A percentile compares a stretch with the other conserved stretches of the same genome.
These are phyloP conservation scores for Metschnikowia drakensbergensis DNA, from an alignment of 805 yeast species.

Conservation along the genomic window DNA sequence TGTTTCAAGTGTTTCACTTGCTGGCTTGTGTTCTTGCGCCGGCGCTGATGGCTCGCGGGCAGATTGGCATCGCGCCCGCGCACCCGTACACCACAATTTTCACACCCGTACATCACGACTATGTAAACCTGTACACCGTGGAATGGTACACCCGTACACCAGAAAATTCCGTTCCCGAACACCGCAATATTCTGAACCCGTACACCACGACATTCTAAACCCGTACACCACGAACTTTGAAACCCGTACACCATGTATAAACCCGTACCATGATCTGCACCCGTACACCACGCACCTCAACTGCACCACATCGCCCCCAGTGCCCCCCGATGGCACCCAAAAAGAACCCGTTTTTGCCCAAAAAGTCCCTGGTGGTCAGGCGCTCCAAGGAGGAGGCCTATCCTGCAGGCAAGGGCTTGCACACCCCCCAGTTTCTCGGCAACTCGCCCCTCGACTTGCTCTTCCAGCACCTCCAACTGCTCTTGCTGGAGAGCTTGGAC, in stretches of 20 bases:
- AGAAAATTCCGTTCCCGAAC: too few species aligned
- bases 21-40: too few species aligned
- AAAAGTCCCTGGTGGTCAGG: slow-evolving; percentile 27
- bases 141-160: too few species aligned
- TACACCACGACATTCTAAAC: too few species aligned
- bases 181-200: too few species aligned
- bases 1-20: background rate
- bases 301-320: background rate
- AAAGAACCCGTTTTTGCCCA: slow-evolving; percentile 31
- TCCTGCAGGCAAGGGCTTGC: slow-evolving; percentile 31
- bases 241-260: background rate
- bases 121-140: too few species aligned
- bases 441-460: slow-evolving; percentile 33
- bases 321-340: background rate
- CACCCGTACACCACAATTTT: background rate
- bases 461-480: slow-evolving; percentile 28
- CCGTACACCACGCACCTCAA: background rate
- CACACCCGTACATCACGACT: too few species aligned
- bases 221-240: too few species aligned
- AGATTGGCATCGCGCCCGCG: background rate
- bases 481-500: slow-evolving; percentile 24
- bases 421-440: slow-evolving; percentile 27
- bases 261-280: too few species aligned
- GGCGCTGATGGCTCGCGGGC: too few species aligned
- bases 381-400: slow-evolving; percentile 33